Evolutionary conservation across 768 basidiomycete species (phyloP).

Genomic region (Amanita rimosa): DNA sequence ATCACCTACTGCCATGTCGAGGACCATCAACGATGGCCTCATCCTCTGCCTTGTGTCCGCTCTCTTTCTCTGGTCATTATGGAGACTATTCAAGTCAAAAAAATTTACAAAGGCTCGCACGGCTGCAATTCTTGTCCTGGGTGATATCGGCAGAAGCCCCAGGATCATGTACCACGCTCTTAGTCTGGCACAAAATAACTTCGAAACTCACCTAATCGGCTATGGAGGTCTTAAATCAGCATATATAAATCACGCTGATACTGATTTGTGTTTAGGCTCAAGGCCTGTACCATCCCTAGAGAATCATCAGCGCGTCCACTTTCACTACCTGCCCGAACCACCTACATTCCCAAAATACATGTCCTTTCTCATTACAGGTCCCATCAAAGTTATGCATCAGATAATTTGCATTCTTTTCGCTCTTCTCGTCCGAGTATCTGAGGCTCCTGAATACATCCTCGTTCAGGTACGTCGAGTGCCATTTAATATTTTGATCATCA

Average conservation of each 20-base stretch:
- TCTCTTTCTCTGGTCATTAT: constrained; percentile 17
- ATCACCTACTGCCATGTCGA: neutral
- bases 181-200: constrained; percentile 75
- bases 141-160: constrained; percentile 92
- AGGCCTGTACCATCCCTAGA: constrained; percentile 66
- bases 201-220: constrained; percentile 73
- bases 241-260: neutral
- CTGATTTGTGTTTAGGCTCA: constrained; percentile 41
- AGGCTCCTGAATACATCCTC: constrained; percentile 75
- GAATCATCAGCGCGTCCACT: constrained; percentile 48
- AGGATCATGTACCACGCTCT: constrained; percentile 99
- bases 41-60: neutral
- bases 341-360: constrained; percentile 39
- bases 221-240: constrained; percentile 53
- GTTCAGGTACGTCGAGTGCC: constrained; percentile 58
- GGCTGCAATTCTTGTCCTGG: constrained; percentile 85
- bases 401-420: constrained; percentile 47
- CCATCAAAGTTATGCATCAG: constrained; percentile 72
- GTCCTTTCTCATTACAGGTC: constrained; percentile 66
- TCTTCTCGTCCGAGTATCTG: constrained; percentile 46
- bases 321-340: constrained; percentile 58
- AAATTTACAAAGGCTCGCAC: constrained; percentile 41
- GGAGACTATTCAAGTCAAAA: constrained; percentile 25
- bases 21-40: no score
- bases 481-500: neutral